Percentiles rank a stretch among this genome's conserved stretches.
Conservation (phyloP, 2,329 filamentous ascomycete genomes). For the Colletotrichum phormii region DNA sequence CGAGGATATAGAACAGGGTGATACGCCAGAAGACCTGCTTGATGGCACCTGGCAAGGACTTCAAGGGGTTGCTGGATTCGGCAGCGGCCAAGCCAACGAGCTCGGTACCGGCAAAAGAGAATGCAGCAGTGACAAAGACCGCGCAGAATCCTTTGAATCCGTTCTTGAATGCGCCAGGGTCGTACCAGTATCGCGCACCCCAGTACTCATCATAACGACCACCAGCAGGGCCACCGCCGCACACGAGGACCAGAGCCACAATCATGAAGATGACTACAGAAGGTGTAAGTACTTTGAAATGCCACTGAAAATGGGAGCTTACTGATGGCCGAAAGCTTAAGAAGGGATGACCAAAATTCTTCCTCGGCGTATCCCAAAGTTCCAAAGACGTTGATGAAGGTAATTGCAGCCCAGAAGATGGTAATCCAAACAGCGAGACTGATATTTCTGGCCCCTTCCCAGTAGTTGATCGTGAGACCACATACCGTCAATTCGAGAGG, state of each 20-base stretch:
- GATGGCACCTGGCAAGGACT: conserved; percentile 82
- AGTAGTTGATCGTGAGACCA: conserved; percentile 60
- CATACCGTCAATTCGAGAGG: conserved; percentile 63
- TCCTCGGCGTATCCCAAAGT: conserved; percentile 64
- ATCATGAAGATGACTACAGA: conserved; percentile 69
- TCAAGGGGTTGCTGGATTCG: conserved; percentile 76
- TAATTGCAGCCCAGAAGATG: conserved; percentile 60
- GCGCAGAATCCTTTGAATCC: conserved; percentile 81
- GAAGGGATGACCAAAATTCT: conserved; percentile 64
- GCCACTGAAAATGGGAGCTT: background rate
- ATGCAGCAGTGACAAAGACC: conserved; percentile 79
- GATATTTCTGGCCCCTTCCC: conserved; percentile 52
- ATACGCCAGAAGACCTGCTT: conserved; percentile 80
- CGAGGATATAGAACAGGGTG: conserved; percentile 65
- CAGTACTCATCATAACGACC: conserved; percentile 59
- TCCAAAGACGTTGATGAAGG: conserved; percentile 59
- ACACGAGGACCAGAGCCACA: conserved; percentile 67
- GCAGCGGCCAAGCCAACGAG: conserved; percentile 80
- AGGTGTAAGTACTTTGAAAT: background rate
- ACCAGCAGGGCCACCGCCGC: conserved; percentile 67
- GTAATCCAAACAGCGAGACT: conserved; percentile 65
- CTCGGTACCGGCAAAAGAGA: conserved; percentile 79
- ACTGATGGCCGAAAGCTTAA: conserved; percentile 62
- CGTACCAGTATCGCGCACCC: conserved; percentile 62
- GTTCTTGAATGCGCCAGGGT: conserved; percentile 71